These are phyloP conservation scores for Emmonsia crescens DNA, from an alignment of 2,329 filamentous ascomycete genomes.

Conservation along the genomic window DNA sequence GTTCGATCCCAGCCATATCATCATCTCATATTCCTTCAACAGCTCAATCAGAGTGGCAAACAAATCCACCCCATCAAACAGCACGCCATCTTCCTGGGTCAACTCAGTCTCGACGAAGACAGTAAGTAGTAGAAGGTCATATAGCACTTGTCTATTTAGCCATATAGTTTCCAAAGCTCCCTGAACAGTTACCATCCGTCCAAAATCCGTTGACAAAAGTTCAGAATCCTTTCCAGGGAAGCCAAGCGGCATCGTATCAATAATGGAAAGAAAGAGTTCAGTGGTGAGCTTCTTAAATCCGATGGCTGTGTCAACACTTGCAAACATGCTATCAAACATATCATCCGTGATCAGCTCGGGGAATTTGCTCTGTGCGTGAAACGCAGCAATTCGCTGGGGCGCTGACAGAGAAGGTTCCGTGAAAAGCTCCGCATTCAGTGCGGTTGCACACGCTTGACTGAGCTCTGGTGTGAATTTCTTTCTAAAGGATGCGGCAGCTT, in stretches of 20 bases:
- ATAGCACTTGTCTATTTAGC: constrained; percentile 60
- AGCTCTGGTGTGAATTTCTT: constrained; percentile 60
- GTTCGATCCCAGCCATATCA: constrained; percentile 49
- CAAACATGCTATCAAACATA: constrained; percentile 59
- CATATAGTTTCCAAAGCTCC: constrained; percentile 70
- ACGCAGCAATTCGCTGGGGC: constrained; percentile 61
- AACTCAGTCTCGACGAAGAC: constrained; percentile 79
- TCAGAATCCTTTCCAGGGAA: constrained; percentile 32
- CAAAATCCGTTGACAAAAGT: constrained; percentile 55
- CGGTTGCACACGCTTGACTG: constrained; percentile 54
- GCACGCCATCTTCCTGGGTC: constrained; percentile 59
- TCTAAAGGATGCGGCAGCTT: constrained; percentile 59
- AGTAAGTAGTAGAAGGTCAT: constrained; percentile 72
- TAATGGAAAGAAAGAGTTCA: constrained; percentile 41
- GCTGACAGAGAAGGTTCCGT: constrained; percentile 60
- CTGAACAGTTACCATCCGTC: constrained; percentile 61
- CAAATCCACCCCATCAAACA: constrained; percentile 48
- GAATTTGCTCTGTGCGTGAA: constrained; percentile 71
- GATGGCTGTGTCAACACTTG: constrained; percentile 55
- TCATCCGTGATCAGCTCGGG: constrained; percentile 72
- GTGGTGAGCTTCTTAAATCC: constrained; percentile 40
- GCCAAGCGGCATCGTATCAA: constrained; percentile 38
- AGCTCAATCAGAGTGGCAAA: constrained; percentile 59
- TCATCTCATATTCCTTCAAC: constrained; percentile 61
- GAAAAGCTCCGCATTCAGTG: constrained; percentile 62